Evolutionary conservation across 352 stramenopile genomes (phyloP).

Genomic region (Phytophthora macrochlamydospora): DNA sequence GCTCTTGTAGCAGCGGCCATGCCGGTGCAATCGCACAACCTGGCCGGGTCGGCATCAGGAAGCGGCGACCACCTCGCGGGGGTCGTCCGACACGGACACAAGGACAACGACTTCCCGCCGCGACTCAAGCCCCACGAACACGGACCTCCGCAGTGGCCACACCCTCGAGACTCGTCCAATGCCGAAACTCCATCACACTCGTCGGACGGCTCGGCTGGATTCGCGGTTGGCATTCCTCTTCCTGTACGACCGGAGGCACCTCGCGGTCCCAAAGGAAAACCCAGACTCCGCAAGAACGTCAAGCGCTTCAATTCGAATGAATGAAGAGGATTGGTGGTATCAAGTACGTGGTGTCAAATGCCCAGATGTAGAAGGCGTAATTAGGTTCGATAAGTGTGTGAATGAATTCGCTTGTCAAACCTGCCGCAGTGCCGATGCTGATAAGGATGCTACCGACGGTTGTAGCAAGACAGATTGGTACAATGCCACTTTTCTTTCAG

Average conservation of each 20-base stretch:
- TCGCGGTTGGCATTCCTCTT: background rate
- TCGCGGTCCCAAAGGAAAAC: background rate
- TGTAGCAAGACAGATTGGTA: too few relatives aligned
- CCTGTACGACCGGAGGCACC: background rate
- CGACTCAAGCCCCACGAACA: background rate
- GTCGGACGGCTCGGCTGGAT: background rate
- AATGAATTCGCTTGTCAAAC: too few relatives aligned
- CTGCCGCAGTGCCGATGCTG: too few relatives aligned
- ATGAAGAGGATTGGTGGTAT: background rate
- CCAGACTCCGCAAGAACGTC: background rate
- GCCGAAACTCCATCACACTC: background rate
- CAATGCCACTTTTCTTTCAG: too few relatives aligned
- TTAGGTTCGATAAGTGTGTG: background rate
- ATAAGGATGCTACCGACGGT: too few relatives aligned
- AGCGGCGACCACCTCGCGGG: background rate
- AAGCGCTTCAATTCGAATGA: background rate
- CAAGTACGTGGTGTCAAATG: background rate
- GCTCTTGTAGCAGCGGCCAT: background rate
- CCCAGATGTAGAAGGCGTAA: background rate
- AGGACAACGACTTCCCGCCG: background rate
- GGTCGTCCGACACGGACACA: background rate
- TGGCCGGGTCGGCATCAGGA: background rate
- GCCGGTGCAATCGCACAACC: background rate
- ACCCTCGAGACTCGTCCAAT: background rate
- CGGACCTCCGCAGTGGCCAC: background rate